These are phyloP conservation scores for Podaxis pistillaris DNA, from an alignment of 768 basidiomycete species.

Conservation along the genomic window DNA sequence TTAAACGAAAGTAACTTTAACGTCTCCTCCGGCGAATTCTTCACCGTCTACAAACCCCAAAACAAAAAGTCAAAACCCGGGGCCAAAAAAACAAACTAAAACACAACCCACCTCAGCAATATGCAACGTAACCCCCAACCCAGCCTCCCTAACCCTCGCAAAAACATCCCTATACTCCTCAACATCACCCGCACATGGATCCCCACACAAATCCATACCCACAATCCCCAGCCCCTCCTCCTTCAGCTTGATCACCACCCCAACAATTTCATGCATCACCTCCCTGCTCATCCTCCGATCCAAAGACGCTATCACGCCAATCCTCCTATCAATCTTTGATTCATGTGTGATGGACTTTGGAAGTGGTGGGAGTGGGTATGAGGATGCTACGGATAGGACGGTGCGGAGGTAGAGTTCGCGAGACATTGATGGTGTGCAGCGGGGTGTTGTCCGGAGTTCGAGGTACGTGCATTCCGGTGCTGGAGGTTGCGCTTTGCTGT, in stretches of 20 bases:
- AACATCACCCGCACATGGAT: conserved; percentile 64
- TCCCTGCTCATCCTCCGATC: conserved; percentile 63
- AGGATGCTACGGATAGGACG: conserved; percentile 64
- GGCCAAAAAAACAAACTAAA: background rate
- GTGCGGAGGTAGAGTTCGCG: conserved; percentile 58
- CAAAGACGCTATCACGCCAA: conserved; percentile 70
- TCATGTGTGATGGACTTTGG: background rate
- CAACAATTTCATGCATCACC: conserved; percentile 54
- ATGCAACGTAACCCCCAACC: conserved; percentile 75
- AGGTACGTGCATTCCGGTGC: conserved; percentile 60
- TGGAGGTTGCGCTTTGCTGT: conserved; percentile 31
- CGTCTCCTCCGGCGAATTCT: conserved; percentile 57
- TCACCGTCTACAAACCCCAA: conserved; percentile 34
- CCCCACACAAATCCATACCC: conserved; percentile 80
- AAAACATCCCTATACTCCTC: conserved; percentile 49
- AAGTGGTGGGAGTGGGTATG: conserved; percentile 31
- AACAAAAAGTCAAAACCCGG: background rate
- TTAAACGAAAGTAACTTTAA: conserved; percentile 54
- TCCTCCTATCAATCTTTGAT: conserved; percentile 32
- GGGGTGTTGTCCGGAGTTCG: conserved; percentile 83
- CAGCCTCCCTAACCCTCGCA: conserved; percentile 51
- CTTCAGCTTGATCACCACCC: conserved; percentile 54
- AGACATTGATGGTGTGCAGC: conserved; percentile 55
- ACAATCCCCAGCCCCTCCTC: conserved; percentile 61
- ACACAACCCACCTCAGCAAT: conserved; percentile 67